Evolutionary conservation across 805 yeast species (phyloP).

Genomic region (Pichia cabralensis): DNA sequence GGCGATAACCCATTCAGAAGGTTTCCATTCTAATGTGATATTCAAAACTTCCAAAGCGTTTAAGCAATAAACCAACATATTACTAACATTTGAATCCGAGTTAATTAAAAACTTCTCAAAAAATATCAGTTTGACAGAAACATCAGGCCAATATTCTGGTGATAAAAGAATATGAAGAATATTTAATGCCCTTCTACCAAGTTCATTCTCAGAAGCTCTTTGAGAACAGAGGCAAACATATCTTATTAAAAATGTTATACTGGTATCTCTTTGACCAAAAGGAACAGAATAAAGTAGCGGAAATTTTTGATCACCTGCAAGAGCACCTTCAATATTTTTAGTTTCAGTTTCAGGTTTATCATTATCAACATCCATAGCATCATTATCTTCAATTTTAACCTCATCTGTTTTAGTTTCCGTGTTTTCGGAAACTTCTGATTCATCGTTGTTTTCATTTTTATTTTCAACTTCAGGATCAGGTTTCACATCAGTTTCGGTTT

Average conservation of each 20-base stretch:
- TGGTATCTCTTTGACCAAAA: slow-evolving; percentile 74
- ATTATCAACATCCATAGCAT: slow-evolving; percentile 6
- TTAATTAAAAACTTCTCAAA: slow-evolving; percentile 81
- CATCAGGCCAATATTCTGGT: slow-evolving; percentile 77
- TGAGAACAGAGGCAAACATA: slow-evolving; percentile 82
- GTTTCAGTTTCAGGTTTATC: neutral
- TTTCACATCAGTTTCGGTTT: too few relatives aligned
- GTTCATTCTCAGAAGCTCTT: slow-evolving; percentile 71
- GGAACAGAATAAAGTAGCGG: slow-evolving; percentile 52
- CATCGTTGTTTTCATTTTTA: slow-evolving; percentile 1
- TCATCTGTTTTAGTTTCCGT: neutral
- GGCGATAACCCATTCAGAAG: slow-evolving; percentile 67
- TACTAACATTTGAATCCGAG: slow-evolving; percentile 61
- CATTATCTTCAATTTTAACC: neutral
- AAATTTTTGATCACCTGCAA: slow-evolving; percentile 7
- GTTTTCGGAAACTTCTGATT: neutral
- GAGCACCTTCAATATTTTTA: neutral
- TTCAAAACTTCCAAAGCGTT: slow-evolving; percentile 87
- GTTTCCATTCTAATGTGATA: slow-evolving; percentile 71
- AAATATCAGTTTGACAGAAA: slow-evolving; percentile 73
- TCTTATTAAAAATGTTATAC: slow-evolving; percentile 79
- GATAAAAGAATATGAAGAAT: slow-evolving; percentile 65
- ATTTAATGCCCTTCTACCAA: slow-evolving; percentile 75
- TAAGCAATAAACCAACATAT: slow-evolving; percentile 66
- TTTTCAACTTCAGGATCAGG: neutral